A percentile compares a stretch with the other conserved stretches of the same genome.
Evolutionary conservation across 2,329 filamentous ascomycete species (phyloP).

Genomic region (Coniochaeta pulveracea): DNA sequence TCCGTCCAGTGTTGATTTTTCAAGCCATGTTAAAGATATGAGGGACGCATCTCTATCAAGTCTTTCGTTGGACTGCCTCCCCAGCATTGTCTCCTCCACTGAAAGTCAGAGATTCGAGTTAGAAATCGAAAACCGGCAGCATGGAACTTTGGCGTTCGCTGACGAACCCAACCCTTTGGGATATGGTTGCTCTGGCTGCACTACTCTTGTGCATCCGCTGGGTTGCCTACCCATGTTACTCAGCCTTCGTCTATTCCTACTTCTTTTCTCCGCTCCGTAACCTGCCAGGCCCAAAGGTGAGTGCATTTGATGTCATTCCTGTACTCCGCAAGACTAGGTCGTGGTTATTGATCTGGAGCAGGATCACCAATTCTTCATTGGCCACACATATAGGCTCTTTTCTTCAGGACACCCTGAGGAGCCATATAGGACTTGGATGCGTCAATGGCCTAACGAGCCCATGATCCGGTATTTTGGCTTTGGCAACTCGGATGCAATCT

Average conservation of each 20-base stretch:
- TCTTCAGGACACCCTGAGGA: slow-evolving; percentile 16
- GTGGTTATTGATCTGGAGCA: too few species aligned
- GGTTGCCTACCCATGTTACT: slow-evolving; percentile 18
- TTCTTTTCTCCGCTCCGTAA: slow-evolving; percentile 30
- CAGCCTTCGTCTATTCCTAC: slow-evolving; percentile 28
- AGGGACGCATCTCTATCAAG: too few species aligned
- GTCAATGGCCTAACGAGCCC: slow-evolving; percentile 18
- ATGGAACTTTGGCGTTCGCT: neutral
- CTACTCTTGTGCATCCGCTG: slow-evolving; percentile 4
- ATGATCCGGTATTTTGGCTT: slow-evolving; percentile 26
- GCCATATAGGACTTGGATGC: slow-evolving; percentile 19
- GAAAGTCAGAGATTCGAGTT: too few species aligned
- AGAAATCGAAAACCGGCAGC: neutral
- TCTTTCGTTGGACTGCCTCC: too few species aligned
- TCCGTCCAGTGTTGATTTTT: too few species aligned
- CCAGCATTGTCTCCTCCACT: too few species aligned
- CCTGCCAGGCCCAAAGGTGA: slow-evolving; percentile 30
- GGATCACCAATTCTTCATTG: slow-evolving; percentile 26
- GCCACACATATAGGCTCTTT: slow-evolving; percentile 19
- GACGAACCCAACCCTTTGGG: slow-evolving; percentile 1
- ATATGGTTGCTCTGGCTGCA: neutral
- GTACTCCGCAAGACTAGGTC: too few species aligned
- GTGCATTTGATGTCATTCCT: neutral
- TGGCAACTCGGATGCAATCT: slow-evolving; percentile 22
- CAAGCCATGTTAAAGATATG: too few species aligned